Evolutionary conservation across 2,329 filamentous ascomycete species (phyloP).

Genomic region (Polychaeton citri): DNA sequence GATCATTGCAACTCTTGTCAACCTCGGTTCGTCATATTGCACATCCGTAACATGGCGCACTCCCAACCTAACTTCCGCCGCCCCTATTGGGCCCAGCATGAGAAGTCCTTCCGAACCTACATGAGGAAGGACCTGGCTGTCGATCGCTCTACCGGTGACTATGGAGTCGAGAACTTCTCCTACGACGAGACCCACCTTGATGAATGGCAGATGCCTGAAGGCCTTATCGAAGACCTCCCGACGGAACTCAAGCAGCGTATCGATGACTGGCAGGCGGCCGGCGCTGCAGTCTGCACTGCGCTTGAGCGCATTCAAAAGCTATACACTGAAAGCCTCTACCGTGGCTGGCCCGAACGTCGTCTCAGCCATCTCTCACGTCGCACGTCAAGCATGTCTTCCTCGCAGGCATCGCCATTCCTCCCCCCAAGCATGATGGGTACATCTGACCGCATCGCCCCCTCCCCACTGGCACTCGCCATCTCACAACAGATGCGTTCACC

Average conservation of each 20-base stretch:
- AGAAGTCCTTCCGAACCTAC: conserved; percentile 11
- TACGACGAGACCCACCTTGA: conserved; percentile 24
- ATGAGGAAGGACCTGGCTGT: conserved; percentile 10
- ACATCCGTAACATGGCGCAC: background rate
- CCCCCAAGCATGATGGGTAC: background rate
- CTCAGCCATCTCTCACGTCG: conserved; percentile 1
- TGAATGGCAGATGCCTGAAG: conserved; percentile 25
- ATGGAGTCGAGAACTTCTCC: conserved; percentile 19
- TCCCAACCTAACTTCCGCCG: conserved; percentile 15
- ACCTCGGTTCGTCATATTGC: too few species aligned
- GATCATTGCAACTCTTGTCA: too few species aligned
- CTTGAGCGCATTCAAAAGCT: conserved; percentile 21
- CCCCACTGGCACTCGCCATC: background rate
- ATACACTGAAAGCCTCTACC: conserved; percentile 18
- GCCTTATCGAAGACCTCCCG: conserved; percentile 24
- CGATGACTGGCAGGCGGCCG: conserved; percentile 27
- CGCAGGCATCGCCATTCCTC: background rate
- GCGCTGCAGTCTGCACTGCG: conserved; percentile 32
- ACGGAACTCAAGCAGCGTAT: conserved; percentile 19
- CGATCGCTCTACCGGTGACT: conserved; percentile 10
- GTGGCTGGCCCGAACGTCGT: conserved; percentile 17
- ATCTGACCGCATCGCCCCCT: background rate
- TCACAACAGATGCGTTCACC: background rate
- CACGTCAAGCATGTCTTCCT: background rate
- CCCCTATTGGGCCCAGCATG: conserved; percentile 14